These are phyloP conservation scores for Camptophora hylomeconis DNA, from an alignment of 2,329 filamentous ascomycete genomes.

Conservation along the genomic window DNA sequence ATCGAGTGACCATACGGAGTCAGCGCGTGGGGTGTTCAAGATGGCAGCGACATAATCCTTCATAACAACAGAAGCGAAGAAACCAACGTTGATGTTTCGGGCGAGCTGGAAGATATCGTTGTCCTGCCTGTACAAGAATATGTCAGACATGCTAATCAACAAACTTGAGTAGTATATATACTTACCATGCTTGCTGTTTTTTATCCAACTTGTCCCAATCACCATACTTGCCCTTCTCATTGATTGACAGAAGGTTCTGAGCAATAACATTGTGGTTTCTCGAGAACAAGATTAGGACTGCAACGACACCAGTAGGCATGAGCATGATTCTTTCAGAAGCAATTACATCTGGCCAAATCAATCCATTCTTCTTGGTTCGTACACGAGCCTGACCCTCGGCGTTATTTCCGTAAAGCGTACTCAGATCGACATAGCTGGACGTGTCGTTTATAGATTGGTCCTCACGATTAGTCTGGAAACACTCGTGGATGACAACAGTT, in stretches of 20 bases:
- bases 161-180: slow-evolving; percentile 2
- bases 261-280: slow-evolving; percentile 34
- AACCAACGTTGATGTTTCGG: slow-evolving; percentile 35
- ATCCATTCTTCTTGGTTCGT: slow-evolving; percentile 31
- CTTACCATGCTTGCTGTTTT: slow-evolving; percentile 27
- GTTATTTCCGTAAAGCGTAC: slow-evolving; percentile 34
- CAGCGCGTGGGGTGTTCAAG: slow-evolving; percentile 31
- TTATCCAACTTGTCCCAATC: slow-evolving; percentile 26
- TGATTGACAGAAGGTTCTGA: slow-evolving; percentile 27
- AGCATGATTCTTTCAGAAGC: slow-evolving; percentile 35
- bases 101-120: slow-evolving; percentile 36
- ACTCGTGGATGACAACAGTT: slow-evolving; percentile 36
- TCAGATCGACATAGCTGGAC: slow-evolving; percentile 35
- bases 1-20: slow-evolving; percentile 34
- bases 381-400: slow-evolving; percentile 29
- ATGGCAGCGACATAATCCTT: slow-evolving; percentile 36
- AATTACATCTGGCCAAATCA: slow-evolving; percentile 31
- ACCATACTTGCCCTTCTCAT: slow-evolving; percentile 32
- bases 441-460: slow-evolving; percentile 34
- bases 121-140: slow-evolving; percentile 33
- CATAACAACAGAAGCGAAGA: slow-evolving; percentile 33
- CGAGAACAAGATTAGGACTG: slow-evolving; percentile 30
- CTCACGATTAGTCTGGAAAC: slow-evolving; percentile 30
- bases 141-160: slow-evolving; percentile 8
- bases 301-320: slow-evolving; percentile 35